Evolutionary conservation across 192 early-diverging fungal species (phyloP).

Genomic region (Coemansia sp.): DNA sequence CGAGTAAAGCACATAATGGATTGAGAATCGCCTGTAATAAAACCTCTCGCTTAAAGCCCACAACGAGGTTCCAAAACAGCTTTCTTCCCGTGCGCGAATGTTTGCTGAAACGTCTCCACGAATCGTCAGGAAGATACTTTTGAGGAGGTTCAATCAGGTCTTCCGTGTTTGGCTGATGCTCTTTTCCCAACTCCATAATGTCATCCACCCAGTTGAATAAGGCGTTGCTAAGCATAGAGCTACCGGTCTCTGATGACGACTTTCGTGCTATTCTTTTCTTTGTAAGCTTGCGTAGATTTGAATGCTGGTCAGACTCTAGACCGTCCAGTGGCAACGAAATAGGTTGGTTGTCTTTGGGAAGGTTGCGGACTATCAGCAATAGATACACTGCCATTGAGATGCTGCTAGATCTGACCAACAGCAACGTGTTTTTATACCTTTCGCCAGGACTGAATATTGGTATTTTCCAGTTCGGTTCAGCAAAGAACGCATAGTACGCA

Average conservation of each 20-base stretch:
- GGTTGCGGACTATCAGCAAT: constrained; percentile 20
- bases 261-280: neutral
- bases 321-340: neutral
- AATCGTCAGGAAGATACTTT: constrained; percentile 5
- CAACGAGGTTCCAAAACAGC: constrained; percentile 31
- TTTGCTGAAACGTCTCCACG: constrained; percentile 20
- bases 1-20: constrained; percentile 24
- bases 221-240: constrained; percentile 26
- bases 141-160: constrained; percentile 22
- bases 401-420: neutral
- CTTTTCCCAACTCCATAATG: constrained; percentile 16
- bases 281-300: constrained; percentile 9
- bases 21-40: constrained; percentile 40
- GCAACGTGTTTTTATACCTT: neutral
- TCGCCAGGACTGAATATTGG: constrained; percentile 8
- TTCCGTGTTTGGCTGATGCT: constrained; percentile 17
- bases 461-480: constrained; percentile 13
- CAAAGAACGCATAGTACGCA: constrained; percentile 27
- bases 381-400: neutral
- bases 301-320: neutral
- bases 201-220: constrained; percentile 34
- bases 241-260: constrained; percentile 27
- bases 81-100: constrained; percentile 5
- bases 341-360: constrained; percentile 3
- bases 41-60: constrained; percentile 42